A percentile compares a stretch with the other conserved stretches of the same genome.
Evolutionary conservation across 2,329 filamentous ascomycete species (phyloP).

Genomic region (Colletotrichum acutatum): DNA sequence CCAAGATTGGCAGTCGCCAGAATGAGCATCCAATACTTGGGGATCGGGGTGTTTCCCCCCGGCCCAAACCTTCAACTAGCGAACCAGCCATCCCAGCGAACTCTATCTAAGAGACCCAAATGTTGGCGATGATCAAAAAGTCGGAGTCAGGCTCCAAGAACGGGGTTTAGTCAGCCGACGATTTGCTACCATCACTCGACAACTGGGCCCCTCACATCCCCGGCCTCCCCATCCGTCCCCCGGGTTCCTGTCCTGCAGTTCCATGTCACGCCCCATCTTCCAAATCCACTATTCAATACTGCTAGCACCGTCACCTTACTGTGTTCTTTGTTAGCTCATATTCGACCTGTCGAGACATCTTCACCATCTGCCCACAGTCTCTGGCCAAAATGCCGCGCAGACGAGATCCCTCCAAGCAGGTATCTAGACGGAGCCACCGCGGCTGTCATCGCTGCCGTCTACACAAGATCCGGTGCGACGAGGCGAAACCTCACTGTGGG

Average conservation of each 20-base stretch:
- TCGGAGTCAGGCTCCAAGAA: background rate
- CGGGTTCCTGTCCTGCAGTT: background rate
- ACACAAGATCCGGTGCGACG: constrained; percentile 40
- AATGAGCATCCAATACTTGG: constrained; percentile 1
- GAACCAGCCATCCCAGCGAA: constrained; percentile 3
- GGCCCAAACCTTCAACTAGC: background rate
- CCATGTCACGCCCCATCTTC: constrained; percentile 9
- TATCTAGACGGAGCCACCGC: constrained; percentile 38
- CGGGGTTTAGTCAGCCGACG: constrained; percentile 20
- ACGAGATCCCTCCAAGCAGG: constrained; percentile 29
- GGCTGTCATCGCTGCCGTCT: constrained; percentile 40
- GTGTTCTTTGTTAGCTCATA: background rate
- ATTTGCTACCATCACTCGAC: constrained; percentile 12
- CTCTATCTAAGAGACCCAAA: background rate
- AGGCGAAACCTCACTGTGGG: constrained; percentile 38
- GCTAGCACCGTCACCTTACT: background rate
- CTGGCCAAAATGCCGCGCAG: constrained; percentile 21
- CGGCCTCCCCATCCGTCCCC: constrained; percentile 1
- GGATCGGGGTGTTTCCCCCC: background rate
- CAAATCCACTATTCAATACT: constrained; percentile 3
- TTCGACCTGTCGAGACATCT: background rate
- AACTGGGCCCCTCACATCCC: background rate
- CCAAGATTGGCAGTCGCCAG: background rate
- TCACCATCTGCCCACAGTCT: background rate
- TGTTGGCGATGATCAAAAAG: background rate